These are phyloP conservation scores for Colletotrichum destructivum DNA, from an alignment of 2,329 filamentous ascomycete genomes.

Conservation along the genomic window DNA sequence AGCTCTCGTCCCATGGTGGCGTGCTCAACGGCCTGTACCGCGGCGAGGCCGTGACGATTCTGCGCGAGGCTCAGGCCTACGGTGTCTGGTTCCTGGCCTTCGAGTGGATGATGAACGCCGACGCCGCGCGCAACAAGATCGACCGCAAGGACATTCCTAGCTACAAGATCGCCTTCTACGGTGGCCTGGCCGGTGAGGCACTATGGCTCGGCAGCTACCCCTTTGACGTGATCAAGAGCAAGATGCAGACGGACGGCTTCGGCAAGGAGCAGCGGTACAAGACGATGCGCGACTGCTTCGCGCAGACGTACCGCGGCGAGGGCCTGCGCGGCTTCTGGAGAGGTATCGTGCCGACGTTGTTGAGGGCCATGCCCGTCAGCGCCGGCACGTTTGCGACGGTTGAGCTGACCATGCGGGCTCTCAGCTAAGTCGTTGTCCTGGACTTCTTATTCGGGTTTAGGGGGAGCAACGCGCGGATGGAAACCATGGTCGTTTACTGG, in stretches of 20 bases:
- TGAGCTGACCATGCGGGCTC: constrained; percentile 76
- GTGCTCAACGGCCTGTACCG: constrained; percentile 85
- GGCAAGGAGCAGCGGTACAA: constrained; percentile 79
- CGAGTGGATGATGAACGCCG: constrained; percentile 95
- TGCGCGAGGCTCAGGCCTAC: constrained; percentile 94
- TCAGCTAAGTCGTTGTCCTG: constrained; percentile 55
- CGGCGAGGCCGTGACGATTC: constrained; percentile 86
- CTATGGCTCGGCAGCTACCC: constrained; percentile 96
- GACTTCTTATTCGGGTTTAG: neutral
- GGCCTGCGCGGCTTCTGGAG: constrained; percentile 93
- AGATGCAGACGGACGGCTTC: constrained; percentile 99
- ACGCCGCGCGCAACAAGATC: constrained; percentile 83
- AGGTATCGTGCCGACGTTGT: constrained; percentile 89
- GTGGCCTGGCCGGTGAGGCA: constrained; percentile 92
- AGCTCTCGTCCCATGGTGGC: constrained; percentile 79
- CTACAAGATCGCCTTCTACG: constrained; percentile 92
- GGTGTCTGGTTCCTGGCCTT: constrained; percentile 96
- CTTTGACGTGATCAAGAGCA: constrained; percentile 98
- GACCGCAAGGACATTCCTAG: constrained; percentile 83
- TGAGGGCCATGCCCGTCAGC: constrained; percentile 97
- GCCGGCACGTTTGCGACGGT: constrained; percentile 96
- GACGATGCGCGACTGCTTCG: constrained; percentile 91
- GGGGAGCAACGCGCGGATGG: no score
- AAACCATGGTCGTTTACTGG: neutral
- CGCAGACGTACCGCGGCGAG: constrained; percentile 83